Evolutionary conservation across 331 rosid genomes (phyloP), one percentile per base, ranked within the genome.

Genomic region (Spiraea crenata): DNA sequence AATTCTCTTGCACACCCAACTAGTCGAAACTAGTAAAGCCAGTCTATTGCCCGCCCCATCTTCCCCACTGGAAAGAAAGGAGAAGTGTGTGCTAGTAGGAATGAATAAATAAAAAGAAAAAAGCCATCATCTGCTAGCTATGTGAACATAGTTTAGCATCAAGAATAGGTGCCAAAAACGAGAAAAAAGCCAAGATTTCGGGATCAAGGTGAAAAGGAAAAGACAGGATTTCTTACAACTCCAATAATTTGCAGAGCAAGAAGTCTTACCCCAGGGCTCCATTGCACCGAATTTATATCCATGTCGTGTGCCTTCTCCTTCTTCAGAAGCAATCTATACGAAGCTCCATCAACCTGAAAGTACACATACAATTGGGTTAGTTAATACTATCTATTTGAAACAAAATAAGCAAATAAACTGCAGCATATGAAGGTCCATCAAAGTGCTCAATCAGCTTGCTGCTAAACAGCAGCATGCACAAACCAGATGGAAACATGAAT

Each of bases 221-320:
- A 9, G 12, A 56, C 6, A 47, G 34, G 37, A 70, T 5, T 34
- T 35, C 41, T 48, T 60, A 74, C 37, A 56, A 38, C 41, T 55
- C 15, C 16, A 12, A 17, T 25, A 57, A 70, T 61, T 57, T 67
- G 51, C 49, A 54, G 55, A 63, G 40, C 17, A 72, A 56, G 25
- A 74, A 80, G 76, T 69, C 92, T 84, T 88, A 92, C 98, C 92
- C 96, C 96, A 75, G 87, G 89, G 86, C 95, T 85, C 98, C 96
- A 89, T 70, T 90, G 96, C 81, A 90, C 96, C 39, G 82, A 88
- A 79, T 92, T 92, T 80, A 88, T 39, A 70, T 92, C 98, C 98
- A 89, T 89, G 64, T 80, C 88, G 72, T 92, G 98, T 51, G 96
- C 92, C 79, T 92, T 87, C 72, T 92, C 96, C 84, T 89, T 78